Evolutionary conservation across 441 rosid species (phyloP).

Genomic region (Biscutella laevigata): DNA sequence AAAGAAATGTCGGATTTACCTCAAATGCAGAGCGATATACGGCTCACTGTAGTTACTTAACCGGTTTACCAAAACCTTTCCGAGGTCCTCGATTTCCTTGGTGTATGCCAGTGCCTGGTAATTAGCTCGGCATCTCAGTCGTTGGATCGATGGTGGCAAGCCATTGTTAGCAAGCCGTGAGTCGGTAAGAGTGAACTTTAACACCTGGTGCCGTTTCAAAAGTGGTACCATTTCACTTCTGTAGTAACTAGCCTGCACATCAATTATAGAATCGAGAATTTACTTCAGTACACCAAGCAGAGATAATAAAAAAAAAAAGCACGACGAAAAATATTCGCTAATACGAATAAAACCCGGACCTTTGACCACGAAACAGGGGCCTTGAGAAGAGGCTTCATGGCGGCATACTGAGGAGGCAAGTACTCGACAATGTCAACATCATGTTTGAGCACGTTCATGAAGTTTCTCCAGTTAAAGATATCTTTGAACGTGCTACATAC

Average conservation of each 20-base stretch:
- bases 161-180: slow-evolving; percentile 84
- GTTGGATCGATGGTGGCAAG: slow-evolving; percentile 59
- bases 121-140: slow-evolving; percentile 88
- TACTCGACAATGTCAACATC: slow-evolving; percentile 73
- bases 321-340: slow-evolving; percentile 46
- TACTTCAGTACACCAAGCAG: neutral
- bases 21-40: slow-evolving; percentile 72
- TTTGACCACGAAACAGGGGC: slow-evolving; percentile 99
- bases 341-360: slow-evolving; percentile 33
- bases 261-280: slow-evolving; percentile 11
- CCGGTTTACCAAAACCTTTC: slow-evolving; percentile 53
- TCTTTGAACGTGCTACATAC: slow-evolving; percentile 77
- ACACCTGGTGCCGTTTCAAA: slow-evolving; percentile 68
- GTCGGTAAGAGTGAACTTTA: slow-evolving; percentile 80
- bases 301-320: slow-evolving; percentile 41
- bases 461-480: slow-evolving; percentile 88
- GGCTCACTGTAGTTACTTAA: slow-evolving; percentile 61
- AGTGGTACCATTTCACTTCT: slow-evolving; percentile 53
- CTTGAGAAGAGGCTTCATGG: slow-evolving; percentile 53
- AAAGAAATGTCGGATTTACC: slow-evolving; percentile 30
- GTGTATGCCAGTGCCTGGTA: slow-evolving; percentile 64
- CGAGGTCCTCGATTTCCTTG: slow-evolving; percentile 64
- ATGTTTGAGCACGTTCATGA: slow-evolving; percentile 57
- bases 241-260: slow-evolving; percentile 83
- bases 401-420: slow-evolving; percentile 45